Base-by-base conservation (phyloP, 2,329 filamentous ascomycete genomes). In the Fusarium sp. region DNA sequence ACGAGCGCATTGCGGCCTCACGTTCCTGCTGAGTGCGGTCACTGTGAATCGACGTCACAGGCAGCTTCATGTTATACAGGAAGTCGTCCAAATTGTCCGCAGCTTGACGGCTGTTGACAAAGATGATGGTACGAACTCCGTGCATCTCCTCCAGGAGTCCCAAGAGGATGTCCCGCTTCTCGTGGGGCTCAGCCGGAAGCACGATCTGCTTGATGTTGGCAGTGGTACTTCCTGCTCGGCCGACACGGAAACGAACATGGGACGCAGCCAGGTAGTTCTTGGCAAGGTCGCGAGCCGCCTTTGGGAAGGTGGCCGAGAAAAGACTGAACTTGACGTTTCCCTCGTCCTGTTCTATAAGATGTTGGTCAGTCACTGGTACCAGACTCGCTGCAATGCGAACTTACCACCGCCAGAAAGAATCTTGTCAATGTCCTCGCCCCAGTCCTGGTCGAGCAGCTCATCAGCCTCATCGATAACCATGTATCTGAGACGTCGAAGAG, bases 231-330 rank as follows among this genome's bases (percentile, higher is more conserved):
- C 96, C 96, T 25, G 93, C 89, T 74, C 95, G 92, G 29, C 96
- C 96, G 68, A 98, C 91, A 44, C 90, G 91, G 78, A 99, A 89
- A 20, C 91, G 92, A 55, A 96, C 85, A 74, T 93, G 89, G 42
- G 92, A 88, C 10, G 87, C 83, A 0, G 90, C 84, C 62, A 99
- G 87, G 75, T 94, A 92, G 27, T 91, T 85, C 63, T 88, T 89
- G 10, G 94, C 95, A 13, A 98, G 81, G 23, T 90, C 85, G 29
- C 93, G 92, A 68, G 92, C 89, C 0, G 82, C 83, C 81, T 91
- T 93, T 40, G 94, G 93, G 79, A 99, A 98, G 0, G 96, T 98
- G 1, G 96, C 96, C 0, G 93, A 97, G 79, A 98, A 98, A 82
- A 99, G 91, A 80, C 97, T 85, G 78, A 89, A 90, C 61, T 85